Base-by-base conservation (phyloP, 2,329 filamentous ascomycete species). In the Sclerotiophoma versabilis region DNA sequence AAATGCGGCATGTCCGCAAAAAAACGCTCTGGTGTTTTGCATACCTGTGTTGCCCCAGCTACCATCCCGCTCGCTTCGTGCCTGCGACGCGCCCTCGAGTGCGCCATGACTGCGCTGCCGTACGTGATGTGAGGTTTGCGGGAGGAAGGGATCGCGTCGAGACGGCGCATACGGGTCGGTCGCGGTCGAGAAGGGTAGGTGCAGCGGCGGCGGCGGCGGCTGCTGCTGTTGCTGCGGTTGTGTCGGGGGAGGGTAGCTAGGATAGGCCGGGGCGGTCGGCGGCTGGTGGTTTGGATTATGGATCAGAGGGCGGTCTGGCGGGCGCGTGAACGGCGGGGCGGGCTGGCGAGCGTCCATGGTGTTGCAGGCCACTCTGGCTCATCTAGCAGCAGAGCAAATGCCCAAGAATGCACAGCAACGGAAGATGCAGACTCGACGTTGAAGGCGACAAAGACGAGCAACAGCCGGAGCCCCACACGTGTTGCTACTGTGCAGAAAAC, bases 221-320 rank as follows among this genome's bases (percentile, higher is more conserved):
- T 29, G 68, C 36, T 70, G 67, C 8, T 72, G 58, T 26, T 66
- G 65, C 37, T 22, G 43, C n/a, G 51, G 66, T 49, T 61, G 60
- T 20, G 63, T 70, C n/a, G 74, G 64, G 29, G 75, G 64, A 30
- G 73, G 63, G 46, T 76, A 77, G 62, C 59, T 63, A 32, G 73
- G 61, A 34, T 71, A 70, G 10, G 75, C 57, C 27, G 61, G 64
- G 19, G 54, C 46, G 30, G 48, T 53, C 8, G 62, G 54, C 20
- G 66, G 44, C 54, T 68, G 69, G 43, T 88, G 87, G 63, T 85
- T 84, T 48, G 79, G 75, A 74, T 89, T 89, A 63, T 79, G 79
- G 25, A 84, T 74, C 48, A 84, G 63, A 45, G 66, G 64, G 48
- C 74, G 72, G 29, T 77, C 76, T 54, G 71, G 68, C 37, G 75